Evolutionary conservation across 1,284 basidiomycete species (phyloP).

Genomic region (Xerocomus nothofagi): DNA sequence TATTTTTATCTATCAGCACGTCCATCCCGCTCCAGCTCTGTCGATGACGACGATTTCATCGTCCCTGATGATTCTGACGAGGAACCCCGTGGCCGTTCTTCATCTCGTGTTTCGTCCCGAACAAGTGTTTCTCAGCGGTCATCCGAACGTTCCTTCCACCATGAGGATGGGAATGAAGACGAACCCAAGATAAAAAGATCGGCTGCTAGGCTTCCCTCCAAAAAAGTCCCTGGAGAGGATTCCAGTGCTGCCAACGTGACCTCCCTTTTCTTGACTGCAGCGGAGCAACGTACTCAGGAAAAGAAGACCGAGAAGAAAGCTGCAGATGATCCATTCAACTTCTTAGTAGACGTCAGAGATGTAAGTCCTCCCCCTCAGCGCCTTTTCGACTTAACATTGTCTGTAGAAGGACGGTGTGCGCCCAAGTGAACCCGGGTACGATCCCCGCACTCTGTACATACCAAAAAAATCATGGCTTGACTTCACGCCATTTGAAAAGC

Average conservation of each 20-base stretch:
- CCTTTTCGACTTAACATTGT: not conserved
- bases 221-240: slow-evolving; percentile 30
- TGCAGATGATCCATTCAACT: slow-evolving; percentile 79
- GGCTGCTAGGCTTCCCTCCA: slow-evolving; percentile 28
- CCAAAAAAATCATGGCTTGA: slow-evolving; percentile 77
- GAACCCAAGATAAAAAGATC: slow-evolving; percentile 40
- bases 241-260: slow-evolving; percentile 23
- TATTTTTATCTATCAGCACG: slow-evolving; percentile 32
- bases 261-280: slow-evolving; percentile 75
- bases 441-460: slow-evolving; percentile 86
- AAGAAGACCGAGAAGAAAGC: slow-evolving; percentile 84
- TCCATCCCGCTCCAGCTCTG: slow-evolving; percentile 33
- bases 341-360: slow-evolving; percentile 78
- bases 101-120: slow-evolving; percentile 43
- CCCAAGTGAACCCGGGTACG: slow-evolving; percentile 87
- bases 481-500: slow-evolving; percentile 96
- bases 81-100: slow-evolving; percentile 42
- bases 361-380: slow-evolving; percentile 39
- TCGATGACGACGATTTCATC: slow-evolving; percentile 68
- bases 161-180: slow-evolving; percentile 34
- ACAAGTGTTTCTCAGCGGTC: slow-evolving; percentile 45
- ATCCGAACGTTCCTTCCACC: slow-evolving; percentile 28
- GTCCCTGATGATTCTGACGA: slow-evolving; percentile 60
- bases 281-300: slow-evolving; percentile 75
- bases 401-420: slow-evolving; percentile 78